These are phyloP conservation scores for Syncephalis fuscata DNA, from an alignment of 371 early-diverging fungal genomes.

Conservation along the genomic window DNA sequence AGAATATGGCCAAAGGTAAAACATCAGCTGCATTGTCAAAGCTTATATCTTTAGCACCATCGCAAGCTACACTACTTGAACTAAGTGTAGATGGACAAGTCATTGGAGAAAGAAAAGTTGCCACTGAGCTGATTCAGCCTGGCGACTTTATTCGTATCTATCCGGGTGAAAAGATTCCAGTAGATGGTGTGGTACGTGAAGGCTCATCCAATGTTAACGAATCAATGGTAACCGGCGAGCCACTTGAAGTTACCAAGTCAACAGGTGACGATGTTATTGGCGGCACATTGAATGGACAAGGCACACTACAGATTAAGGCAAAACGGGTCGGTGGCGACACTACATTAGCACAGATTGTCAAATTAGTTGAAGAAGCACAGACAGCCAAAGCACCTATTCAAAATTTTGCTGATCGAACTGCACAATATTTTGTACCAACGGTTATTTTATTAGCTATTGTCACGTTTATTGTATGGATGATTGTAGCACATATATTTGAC, in stretches of 20 bases:
- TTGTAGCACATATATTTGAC: constrained; percentile 27
- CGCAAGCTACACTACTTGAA: constrained; percentile 43
- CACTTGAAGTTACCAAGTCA: constrained; percentile 68
- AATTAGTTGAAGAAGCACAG: constrained; percentile 80
- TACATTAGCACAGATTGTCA: constrained; percentile 68
- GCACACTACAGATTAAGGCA: constrained; percentile 51
- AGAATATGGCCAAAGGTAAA: constrained; percentile 86
- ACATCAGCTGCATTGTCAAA: constrained; percentile 80
- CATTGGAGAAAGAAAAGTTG: constrained; percentile 51
- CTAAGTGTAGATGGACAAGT: constrained; percentile 6
- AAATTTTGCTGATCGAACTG: constrained; percentile 61
- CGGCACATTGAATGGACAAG: constrained; percentile 83
- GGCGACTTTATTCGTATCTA: constrained; percentile 73
- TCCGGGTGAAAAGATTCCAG: constrained; percentile 87
- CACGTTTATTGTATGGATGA: constrained; percentile 68
- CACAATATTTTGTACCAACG: constrained; percentile 79
- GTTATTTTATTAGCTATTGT: constrained; percentile 51
- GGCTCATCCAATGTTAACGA: constrained; percentile 89
- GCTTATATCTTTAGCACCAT: constrained; percentile 71
- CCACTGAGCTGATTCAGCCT: constrained; percentile 69
- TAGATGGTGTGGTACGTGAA: constrained; percentile 76
- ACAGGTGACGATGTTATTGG: constrained; percentile 58
- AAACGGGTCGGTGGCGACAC: constrained; percentile 69
- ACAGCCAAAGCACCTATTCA: constrained; percentile 77
- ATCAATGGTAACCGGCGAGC: constrained; percentile 97